Base-by-base conservation (phyloP, 2,329 filamentous ascomycete genomes). In the Chalaropsis ovoidea region DNA sequence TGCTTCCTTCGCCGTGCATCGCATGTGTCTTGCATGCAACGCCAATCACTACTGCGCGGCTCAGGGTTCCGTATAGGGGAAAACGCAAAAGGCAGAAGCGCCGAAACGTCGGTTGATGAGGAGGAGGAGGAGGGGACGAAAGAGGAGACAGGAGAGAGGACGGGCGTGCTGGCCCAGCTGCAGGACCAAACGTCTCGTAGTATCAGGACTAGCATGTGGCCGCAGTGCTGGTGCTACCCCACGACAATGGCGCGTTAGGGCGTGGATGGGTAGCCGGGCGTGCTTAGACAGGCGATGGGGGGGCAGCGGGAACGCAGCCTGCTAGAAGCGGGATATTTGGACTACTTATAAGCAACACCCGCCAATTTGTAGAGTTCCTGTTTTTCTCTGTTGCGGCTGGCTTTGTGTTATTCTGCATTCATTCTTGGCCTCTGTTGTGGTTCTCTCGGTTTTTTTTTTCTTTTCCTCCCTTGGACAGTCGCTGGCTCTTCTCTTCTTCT, bases 321-420 rank as follows among this genome's bases (percentile, higher is more conserved):
- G 13, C 27, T 58, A 17, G 31, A 58, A 39, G 22, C 52, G 17
- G 27, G 54, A 58, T 58, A 39, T 58, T 35, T 19, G 17, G 54
- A 39, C 31, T 58, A 58, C 54, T 58, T 58, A 58, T 58, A 58
- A 58, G 54, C 27, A 19, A 35, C 54, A 39, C 8, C 54, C 54
- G 54, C 54, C 54, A 39, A 19, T 1, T n/a, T 58, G 54, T 4
- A 39, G 10, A 19, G 39, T 58, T 61, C 39, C 24, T 43, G 58
- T 2, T 61, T 43, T 61, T 6, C 39, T 61, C 39, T 2, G 10
- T 10, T 11, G 31, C 17, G 19, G 17, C 17, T 19, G 31, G 15
- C 31, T 39, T 58, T 58, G 24, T 58, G 27, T 58, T 58, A 1
- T 47, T 47, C n/a, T 24, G 35, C n/a, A 41, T 15, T 13, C 19